phyloP scores from a whole-genome alignment of 1,284 basidiomycete species.

The Coriolopsis trogii region DNA sequence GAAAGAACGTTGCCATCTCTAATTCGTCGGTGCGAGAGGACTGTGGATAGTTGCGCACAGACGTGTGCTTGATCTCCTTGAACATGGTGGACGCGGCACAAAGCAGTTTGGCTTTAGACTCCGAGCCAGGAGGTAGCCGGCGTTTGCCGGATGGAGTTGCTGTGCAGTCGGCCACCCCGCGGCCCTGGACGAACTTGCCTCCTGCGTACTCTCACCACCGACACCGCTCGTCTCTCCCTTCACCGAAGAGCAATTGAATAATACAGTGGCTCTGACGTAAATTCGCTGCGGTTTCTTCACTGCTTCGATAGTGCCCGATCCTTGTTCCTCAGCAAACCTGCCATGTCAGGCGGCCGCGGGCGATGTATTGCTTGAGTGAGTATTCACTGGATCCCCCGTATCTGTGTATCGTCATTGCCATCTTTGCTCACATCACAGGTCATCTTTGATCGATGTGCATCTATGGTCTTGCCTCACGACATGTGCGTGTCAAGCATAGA shows the following conservation, averaged over 20 bases:
- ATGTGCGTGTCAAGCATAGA: neutral
- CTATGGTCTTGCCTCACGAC: neutral
- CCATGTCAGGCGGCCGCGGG: too few species aligned
- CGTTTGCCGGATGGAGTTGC: conserved; percentile 1
- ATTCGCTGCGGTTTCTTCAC: too few species aligned
- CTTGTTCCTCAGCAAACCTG: neutral
- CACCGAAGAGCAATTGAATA: too few species aligned
- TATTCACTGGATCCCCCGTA: too few species aligned
- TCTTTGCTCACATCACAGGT: neutral
- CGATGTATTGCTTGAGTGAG: too few species aligned
- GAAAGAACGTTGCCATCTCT: too few species aligned
- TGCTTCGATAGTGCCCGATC: too few species aligned
- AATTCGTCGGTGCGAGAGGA: too few species aligned
- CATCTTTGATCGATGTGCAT: neutral
- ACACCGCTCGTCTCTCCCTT: neutral
- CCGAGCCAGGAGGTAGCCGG: neutral
- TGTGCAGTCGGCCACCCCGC: neutral
- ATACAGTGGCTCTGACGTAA: too few species aligned
- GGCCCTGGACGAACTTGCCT: neutral
- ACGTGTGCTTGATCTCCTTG: too few species aligned
- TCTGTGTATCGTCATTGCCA: neutral
- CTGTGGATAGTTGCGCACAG: too few species aligned
- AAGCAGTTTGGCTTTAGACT: neutral
- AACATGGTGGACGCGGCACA: too few species aligned
- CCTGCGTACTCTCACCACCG: neutral